Percentiles rank a stretch among this genome's conserved stretches.
These are phyloP conservation scores for Talaromyces verruculosus DNA, from an alignment of 2,329 filamentous ascomycete species.

Conservation along the genomic window DNA sequence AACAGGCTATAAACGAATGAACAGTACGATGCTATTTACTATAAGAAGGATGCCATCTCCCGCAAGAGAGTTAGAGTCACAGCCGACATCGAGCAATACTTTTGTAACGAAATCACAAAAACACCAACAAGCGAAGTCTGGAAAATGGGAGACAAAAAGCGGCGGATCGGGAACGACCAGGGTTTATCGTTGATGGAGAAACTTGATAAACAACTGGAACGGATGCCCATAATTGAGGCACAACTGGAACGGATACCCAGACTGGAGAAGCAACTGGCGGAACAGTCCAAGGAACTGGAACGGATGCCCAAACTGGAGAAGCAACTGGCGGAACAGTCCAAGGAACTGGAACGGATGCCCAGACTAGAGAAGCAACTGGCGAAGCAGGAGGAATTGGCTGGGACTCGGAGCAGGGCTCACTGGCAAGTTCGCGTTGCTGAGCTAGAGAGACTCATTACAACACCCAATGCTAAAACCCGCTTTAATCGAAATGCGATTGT, in stretches of 20 bases:
- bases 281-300: too few relatives aligned
- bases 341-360: too few relatives aligned
- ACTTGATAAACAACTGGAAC: slow-evolving; percentile 1
- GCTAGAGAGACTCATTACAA: slow-evolving; percentile 2
- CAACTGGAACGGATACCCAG: too few relatives aligned
- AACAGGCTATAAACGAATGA: background rate
- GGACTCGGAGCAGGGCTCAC: background rate
- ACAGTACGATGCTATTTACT: background rate
- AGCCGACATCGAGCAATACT: background rate
- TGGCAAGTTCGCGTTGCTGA: slow-evolving; percentile 3
- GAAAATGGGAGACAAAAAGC: background rate
- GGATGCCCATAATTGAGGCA: background rate
- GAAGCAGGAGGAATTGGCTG: background rate
- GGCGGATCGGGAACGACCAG: background rate
- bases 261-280: too few relatives aligned
- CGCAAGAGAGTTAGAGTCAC: background rate
- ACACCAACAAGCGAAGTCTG: background rate
- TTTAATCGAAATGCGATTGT: background rate
- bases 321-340: background rate
- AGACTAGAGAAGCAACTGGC: background rate
- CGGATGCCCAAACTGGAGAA: too few relatives aligned
- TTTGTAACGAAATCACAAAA: slow-evolving; percentile 2
- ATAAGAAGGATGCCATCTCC: slow-evolving; percentile 1
- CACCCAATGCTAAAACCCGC: background rate
- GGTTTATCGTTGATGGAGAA: slow-evolving; percentile 2